phyloP scores from a whole-genome alignment of 2,329 filamentous ascomycete genomes.

The Knoxdaviesia proteae region DNA sequence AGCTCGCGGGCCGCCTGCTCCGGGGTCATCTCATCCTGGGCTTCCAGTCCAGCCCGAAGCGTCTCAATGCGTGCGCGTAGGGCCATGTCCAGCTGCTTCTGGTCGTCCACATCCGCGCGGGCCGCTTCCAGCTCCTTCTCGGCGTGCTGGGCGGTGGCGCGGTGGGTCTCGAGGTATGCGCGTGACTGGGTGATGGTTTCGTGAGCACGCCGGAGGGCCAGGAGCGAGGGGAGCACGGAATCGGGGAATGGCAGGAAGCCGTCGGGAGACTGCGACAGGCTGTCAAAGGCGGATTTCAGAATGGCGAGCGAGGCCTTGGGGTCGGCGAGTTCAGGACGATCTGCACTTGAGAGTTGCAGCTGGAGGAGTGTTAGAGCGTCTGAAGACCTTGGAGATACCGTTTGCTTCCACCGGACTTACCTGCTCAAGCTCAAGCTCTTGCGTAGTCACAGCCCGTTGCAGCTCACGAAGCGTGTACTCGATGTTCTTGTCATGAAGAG shows the following conservation, averaged over 20 bases:
- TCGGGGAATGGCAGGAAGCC: constrained; percentile 45
- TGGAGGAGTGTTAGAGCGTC: constrained; percentile 3
- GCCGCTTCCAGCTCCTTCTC: constrained; percentile 28
- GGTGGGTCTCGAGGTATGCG: constrained; percentile 28
- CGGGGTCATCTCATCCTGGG: constrained; percentile 34
- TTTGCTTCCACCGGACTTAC: constrained; percentile 11
- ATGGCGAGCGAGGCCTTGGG: constrained; percentile 16
- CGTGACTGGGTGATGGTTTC: constrained; percentile 44
- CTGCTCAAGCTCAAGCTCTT: constrained; percentile 26
- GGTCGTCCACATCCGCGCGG: constrained; percentile 28
- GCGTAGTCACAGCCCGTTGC: constrained; percentile 32
- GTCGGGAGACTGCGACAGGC: constrained; percentile 31
- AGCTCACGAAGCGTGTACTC: constrained; percentile 49
- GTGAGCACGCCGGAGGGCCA: constrained; percentile 49
- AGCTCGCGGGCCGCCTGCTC: constrained; percentile 41
- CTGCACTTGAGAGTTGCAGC: constrained; percentile 5
- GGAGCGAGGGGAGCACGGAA: constrained; percentile 48
- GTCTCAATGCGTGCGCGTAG: constrained; percentile 35
- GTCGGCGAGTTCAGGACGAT: not conserved
- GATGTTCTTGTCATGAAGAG: constrained; percentile 30
- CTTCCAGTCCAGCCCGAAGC: constrained; percentile 34
- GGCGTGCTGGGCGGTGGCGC: constrained; percentile 18
- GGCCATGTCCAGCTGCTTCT: constrained; percentile 30
- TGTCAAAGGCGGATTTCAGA: constrained; percentile 45
- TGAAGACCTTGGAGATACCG: not conserved